Percentiles rank a stretch among this genome's conserved stretches.
Conservation (phyloP, 306 rosid species). For the Styphnolobium japonicum region DNA sequence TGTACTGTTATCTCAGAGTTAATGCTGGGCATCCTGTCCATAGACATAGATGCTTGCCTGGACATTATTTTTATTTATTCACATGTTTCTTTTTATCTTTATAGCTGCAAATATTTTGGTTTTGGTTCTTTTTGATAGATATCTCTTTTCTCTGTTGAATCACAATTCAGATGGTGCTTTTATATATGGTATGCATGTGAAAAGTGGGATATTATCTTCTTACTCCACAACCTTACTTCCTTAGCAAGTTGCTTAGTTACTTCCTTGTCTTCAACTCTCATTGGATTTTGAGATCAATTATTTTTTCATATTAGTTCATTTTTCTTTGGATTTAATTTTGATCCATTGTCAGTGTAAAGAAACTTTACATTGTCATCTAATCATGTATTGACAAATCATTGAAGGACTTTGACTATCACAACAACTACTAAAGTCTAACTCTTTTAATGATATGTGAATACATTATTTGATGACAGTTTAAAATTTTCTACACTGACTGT, state of each 20-base stretch:
- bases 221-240: not conserved
- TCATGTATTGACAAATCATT: no score
- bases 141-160: not conserved
- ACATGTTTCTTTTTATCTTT: not conserved
- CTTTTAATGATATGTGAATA: no score
- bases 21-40: not conserved
- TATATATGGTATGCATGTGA: conserved; percentile 1
- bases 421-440: no score
- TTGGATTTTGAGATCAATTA: not conserved
- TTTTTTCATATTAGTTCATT: not conserved
- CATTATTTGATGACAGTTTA: no score
- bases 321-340: no score
- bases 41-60: conserved; percentile 1
- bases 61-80: not conserved
- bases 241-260: not conserved
- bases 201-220: not conserved
- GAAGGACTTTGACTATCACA: no score
- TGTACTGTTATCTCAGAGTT: not conserved
- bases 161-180: conserved; percentile 14
- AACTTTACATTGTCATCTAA: no score
- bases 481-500: no score
- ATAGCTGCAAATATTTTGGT: not conserved
- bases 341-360: no score
- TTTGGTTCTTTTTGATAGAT: not conserved
- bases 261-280: not conserved